Evolutionary conservation across 768 basidiomycete genomes (phyloP).

Genomic region (Phlegmacium glaucopus): DNA sequence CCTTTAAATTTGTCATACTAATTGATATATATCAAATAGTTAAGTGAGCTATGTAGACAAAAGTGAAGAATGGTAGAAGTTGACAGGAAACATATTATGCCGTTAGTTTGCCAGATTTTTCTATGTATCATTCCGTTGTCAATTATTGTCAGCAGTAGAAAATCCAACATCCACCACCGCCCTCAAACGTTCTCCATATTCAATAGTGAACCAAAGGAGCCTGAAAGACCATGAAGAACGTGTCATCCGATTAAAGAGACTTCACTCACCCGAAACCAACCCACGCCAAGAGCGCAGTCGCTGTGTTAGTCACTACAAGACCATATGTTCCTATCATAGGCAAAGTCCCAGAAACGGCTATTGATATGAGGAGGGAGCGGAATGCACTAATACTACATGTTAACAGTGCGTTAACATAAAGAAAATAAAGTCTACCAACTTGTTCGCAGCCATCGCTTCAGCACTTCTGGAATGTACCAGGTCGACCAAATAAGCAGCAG

Average conservation of each 20-base stretch:
- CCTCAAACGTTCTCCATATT: slow-evolving; percentile 55
- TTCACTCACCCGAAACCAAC: slow-evolving; percentile 49
- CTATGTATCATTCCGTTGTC: neutral
- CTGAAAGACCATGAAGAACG: slow-evolving; percentile 27
- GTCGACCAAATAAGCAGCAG: slow-evolving; percentile 56
- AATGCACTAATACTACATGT: slow-evolving; percentile 36
- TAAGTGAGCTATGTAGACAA: no score
- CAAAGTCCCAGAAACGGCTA: slow-evolving; percentile 43
- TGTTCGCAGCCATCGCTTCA: slow-evolving; percentile 54
- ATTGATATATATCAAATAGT: no score
- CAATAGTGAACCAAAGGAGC: slow-evolving; percentile 48
- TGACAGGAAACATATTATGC: no score
- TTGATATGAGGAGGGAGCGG: slow-evolving; percentile 41
- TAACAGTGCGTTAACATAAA: neutral
- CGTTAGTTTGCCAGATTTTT: no score
- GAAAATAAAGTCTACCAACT: slow-evolving; percentile 28
- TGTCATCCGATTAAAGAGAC: neutral
- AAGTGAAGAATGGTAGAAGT: no score
- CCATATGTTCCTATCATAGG: slow-evolving; percentile 55
- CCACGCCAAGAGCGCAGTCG: slow-evolving; percentile 44
- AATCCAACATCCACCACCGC: slow-evolving; percentile 56
- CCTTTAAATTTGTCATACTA: no score
- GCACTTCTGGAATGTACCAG: slow-evolving; percentile 58
- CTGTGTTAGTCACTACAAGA: slow-evolving; percentile 43
- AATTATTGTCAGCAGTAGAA: slow-evolving; percentile 39